Evolutionary conservation across 352 stramenopile genomes (phyloP).

Genomic region (Thraustotheca clavata): DNA sequence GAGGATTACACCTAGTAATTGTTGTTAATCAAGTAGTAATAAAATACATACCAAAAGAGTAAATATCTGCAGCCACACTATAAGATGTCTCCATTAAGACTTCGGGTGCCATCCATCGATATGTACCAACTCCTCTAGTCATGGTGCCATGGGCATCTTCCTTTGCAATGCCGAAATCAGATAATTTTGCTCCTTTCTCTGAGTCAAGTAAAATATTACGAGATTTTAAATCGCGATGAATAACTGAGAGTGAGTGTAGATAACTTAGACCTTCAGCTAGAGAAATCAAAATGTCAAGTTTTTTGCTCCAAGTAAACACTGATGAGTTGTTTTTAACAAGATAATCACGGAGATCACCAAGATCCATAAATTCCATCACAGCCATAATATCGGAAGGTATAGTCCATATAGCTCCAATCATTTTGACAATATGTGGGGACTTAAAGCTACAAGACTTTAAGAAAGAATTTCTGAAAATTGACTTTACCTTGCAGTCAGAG

Average conservation of each 20-base stretch:
- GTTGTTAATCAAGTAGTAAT: too few relatives aligned
- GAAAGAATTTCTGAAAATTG: too few relatives aligned
- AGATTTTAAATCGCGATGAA: constrained; percentile 6
- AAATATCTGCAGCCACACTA: too few relatives aligned
- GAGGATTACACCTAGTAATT: constrained; percentile 16
- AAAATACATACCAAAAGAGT: too few relatives aligned
- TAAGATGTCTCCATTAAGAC: too few relatives aligned
- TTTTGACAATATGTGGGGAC: background rate
- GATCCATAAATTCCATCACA: constrained; percentile 1
- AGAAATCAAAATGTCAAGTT: background rate
- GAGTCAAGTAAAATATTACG: constrained; percentile 5
- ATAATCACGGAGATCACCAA: background rate
- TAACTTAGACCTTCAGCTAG: background rate
- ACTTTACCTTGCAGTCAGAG: too few relatives aligned
- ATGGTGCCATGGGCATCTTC: background rate
- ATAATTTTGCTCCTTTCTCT: background rate
- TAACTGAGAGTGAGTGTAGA: background rate
- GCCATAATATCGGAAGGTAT: background rate
- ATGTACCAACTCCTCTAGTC: background rate
- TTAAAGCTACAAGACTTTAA: background rate
- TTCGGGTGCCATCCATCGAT: constrained; percentile 5
- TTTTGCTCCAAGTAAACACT: background rate
- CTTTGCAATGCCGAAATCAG: background rate
- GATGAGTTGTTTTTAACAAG: background rate
- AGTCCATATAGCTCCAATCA: constrained; percentile 12